phyloP scores from a whole-genome alignment of 192 early-diverging fungal genomes.

The Jimgerdemannia flammicorona region DNA sequence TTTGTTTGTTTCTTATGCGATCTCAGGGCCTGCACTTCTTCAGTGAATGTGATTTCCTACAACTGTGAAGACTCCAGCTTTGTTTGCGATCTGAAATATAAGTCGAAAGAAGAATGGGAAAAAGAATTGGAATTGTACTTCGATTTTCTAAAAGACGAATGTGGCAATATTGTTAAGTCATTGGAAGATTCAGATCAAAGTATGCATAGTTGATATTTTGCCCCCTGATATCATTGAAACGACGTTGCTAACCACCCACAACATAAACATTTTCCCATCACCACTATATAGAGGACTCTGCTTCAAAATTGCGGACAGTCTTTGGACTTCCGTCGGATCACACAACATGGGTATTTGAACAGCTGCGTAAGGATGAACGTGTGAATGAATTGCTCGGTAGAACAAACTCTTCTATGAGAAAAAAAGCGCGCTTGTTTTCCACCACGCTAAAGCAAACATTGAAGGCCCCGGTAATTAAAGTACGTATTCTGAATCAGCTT shows the following conservation, averaged over 20 bases:
- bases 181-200: neutral
- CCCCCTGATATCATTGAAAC: too few relatives aligned
- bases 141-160: neutral
- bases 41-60: neutral
- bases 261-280: neutral
- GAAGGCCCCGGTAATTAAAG: neutral
- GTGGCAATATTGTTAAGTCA: neutral
- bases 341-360: neutral
- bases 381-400: neutral
- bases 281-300: neutral
- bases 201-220: neutral
- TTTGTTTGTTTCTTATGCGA: too few relatives aligned
- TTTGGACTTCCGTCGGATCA: neutral
- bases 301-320: neutral
- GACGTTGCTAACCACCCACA: too few relatives aligned
- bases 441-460: neutral
- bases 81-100: neutral
- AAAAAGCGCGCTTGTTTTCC: neutral
- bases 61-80: neutral
- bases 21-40: neutral
- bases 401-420: neutral
- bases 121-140: neutral
- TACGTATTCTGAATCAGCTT: too few relatives aligned
- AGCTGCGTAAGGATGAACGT: neutral
- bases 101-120: neutral